Evolutionary conservation across 768 basidiomycete species (phyloP), one percentile per base, ranked within the genome.

Genomic region (Mycena sanguinolenta): DNA sequence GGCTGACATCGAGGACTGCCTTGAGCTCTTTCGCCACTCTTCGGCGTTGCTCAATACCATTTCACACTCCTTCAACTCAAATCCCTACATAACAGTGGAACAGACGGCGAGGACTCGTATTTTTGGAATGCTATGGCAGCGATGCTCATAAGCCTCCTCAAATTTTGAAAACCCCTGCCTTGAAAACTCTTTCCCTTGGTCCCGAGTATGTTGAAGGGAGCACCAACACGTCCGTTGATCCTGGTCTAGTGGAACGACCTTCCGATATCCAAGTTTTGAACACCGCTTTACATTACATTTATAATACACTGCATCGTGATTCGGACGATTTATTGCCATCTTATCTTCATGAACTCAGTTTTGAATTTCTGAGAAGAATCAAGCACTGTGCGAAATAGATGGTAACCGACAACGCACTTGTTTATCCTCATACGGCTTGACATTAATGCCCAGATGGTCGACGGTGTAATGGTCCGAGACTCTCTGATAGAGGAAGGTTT

Each of bases 171-270:
- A n/a, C n/a, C n/a, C n/a, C n/a, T n/a, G n/a, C n/a, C n/a, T n/a
- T n/a, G n/a, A n/a, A n/a, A n/a, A n/a, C n/a, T n/a, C n/a, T n/a
- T n/a, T n/a, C n/a, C n/a, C n/a, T n/a, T n/a, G n/a, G n/a, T n/a
- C n/a, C n/a, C n/a, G n/a, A n/a, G n/a, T n/a, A n/a, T n/a, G n/a
- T n/a, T n/a, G n/a, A n/a, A n/a, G n/a, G n/a, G n/a, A n/a, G n/a
- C n/a, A n/a, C n/a, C n/a, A n/a, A n/a, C n/a, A n/a, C 85, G 21
- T 87, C 92, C 5, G 84, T 85, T 30, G 85, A 86, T 70, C 88
- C 92, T n/a, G 84, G 84, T 90, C 1, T 81, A 89, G 60, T 95
- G 92, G 92, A 88, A 87, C 38, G 94, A 95, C 81, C 82, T 93
- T 62, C 92, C 92, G 23, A 77, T 81, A 8, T 78, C 91, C 2